phyloP scores from a whole-genome alignment of 2,329 filamentous ascomycete genomes.

The Eurotiales sp. region DNA sequence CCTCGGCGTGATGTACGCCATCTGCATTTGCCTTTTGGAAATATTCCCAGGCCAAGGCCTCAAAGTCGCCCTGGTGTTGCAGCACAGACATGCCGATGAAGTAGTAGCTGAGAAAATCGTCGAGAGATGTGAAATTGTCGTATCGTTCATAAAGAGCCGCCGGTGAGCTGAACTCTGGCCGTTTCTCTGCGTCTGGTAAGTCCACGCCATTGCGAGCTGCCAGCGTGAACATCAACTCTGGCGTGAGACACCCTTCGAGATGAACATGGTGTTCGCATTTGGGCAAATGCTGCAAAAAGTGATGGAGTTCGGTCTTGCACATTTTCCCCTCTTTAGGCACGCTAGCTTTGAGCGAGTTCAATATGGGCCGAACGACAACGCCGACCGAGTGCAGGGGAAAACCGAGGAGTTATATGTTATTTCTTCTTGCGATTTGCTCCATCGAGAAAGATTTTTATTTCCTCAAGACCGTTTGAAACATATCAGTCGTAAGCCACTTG shows the following conservation, averaged over 20 bases:
- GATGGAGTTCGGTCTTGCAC: slow-evolving; percentile 42
- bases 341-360: no score
- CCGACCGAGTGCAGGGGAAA: not conserved
- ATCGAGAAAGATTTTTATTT: not conserved
- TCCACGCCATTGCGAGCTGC: slow-evolving; percentile 62
- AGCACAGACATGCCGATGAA: slow-evolving; percentile 72
- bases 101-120: slow-evolving; percentile 77
- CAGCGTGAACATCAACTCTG: slow-evolving; percentile 65
- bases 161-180: slow-evolving; percentile 61
- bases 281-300: slow-evolving; percentile 62
- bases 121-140: slow-evolving; percentile 63
- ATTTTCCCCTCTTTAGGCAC: slow-evolving; percentile 5
- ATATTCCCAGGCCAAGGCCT: slow-evolving; percentile 68
- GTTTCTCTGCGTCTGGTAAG: slow-evolving; percentile 52
- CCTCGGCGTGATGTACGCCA: slow-evolving; percentile 67
- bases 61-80: slow-evolving; percentile 63
- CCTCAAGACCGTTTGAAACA: not conserved
- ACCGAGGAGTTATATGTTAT: not conserved
- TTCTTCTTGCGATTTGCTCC: not conserved
- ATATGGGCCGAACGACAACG: no score
- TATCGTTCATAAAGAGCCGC: slow-evolving; percentile 62
- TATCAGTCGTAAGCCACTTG: not conserved
- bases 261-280: slow-evolving; percentile 83
- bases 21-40: slow-evolving; percentile 62
- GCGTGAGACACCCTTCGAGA: slow-evolving; percentile 70